Base-by-base conservation (phyloP, 331 rosid species). In the Rosa hybrid region DNA sequence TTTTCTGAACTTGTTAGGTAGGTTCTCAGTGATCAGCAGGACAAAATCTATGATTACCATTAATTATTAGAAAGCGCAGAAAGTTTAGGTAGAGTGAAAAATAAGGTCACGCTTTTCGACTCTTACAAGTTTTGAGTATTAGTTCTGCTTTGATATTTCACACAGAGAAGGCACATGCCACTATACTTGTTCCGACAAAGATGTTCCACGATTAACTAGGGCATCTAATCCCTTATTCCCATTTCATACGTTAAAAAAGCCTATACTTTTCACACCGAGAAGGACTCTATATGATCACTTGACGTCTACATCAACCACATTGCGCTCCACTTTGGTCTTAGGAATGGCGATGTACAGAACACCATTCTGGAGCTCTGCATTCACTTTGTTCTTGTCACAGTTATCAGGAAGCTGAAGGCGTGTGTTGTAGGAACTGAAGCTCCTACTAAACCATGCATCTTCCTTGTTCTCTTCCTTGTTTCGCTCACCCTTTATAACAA, bases 301-400 rank as follows among this genome's bases (percentile, higher is more conserved):
- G 44, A 92, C 78, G 34, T 89, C 75, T 13, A 94, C 94, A 74
- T 90, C 97, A 23, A 88, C 1, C 68, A 91, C 94, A 83, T 91
- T 94, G 86, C 90, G 94, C 79, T 87, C 94, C 68, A 87, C 89
- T 81, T 88, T 85, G 71, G 86, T 81, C 87, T 91, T 92, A 0
- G 97, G 98, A 69, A 92, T 79, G 27, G 83, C 59, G 3, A 94
- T 86, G 85, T 86, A 90, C 63, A 94, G 94, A 86, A 94, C 98
- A 16, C 97, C 97, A 83, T 94, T 85, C 74, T 92, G 90, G 69
- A 94, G 84, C 89, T 92, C 94, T 9, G 92, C 98, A 71, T 87
- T 87, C 60, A 94, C 83, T 80, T 89, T 86, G 30, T 91, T 93
- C 82, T 87, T 90, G 76, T 94, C 89, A 23, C 87, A 83, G 68